A percentile compares a stretch with the other conserved stretches of the same genome.
Conservation (phyloP, 2,329 filamentous ascomycete genomes). For the Endothia cerciana region DNA sequence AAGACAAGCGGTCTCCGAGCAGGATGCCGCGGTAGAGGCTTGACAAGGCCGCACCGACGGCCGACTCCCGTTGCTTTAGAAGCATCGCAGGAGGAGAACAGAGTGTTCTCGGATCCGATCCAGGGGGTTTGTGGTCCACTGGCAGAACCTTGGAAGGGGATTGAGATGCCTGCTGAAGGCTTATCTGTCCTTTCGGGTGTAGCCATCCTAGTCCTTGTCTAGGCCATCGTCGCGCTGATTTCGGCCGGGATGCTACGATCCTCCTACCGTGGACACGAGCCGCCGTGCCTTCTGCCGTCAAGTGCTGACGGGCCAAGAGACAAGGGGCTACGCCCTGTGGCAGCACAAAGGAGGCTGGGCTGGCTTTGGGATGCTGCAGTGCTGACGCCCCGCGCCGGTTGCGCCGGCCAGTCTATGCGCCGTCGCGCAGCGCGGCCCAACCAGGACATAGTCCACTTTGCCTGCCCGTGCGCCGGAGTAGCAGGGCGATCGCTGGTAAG, state of each 20-base stretch:
- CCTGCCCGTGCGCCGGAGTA: neutral
- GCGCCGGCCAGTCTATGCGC: conserved; percentile 16
- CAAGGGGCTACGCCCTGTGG: neutral
- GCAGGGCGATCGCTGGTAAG: conserved; percentile 5
- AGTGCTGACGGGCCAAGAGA: conserved; percentile 5
- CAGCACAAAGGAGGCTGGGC: conserved; percentile 12
- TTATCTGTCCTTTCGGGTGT: neutral
- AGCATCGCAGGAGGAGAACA: too few species aligned
- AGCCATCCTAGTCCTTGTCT: neutral
- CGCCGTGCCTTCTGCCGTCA: neutral
- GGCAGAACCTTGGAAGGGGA: too few species aligned
- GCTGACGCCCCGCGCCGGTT: conserved; percentile 4
- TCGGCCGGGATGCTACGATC: neutral
- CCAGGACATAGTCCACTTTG: neutral
- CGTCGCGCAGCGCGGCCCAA: conserved; percentile 6
- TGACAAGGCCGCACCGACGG: too few species aligned
- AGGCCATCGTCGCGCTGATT: neutral
- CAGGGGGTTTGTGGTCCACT: too few species aligned
- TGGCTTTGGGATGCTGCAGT: conserved; percentile 2
- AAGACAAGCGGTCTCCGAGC: too few species aligned
- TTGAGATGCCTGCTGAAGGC: neutral
- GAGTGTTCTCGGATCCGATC: too few species aligned
- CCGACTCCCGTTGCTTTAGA: too few species aligned
- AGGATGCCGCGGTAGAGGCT: too few species aligned
- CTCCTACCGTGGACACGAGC: neutral